Conservation (phyloP, 768 basidiomycete genomes). For the Leccinum subtestaceum region DNA sequence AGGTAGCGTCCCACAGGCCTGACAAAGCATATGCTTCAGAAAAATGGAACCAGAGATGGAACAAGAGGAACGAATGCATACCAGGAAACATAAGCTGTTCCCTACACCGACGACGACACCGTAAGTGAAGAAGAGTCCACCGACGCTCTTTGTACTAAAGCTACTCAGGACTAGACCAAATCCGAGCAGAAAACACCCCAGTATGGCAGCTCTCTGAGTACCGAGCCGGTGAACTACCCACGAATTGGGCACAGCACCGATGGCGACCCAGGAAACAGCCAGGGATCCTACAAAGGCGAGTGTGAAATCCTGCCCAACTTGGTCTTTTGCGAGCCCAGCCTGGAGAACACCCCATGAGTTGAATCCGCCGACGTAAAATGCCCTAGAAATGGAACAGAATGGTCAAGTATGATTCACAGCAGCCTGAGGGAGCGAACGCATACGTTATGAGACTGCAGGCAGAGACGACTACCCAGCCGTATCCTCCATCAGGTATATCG, state of each 20-base stretch:
- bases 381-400: slow-evolving; percentile 10
- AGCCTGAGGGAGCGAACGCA: background rate
- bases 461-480: slow-evolving; percentile 34
- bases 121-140: slow-evolving; percentile 24
- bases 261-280: slow-evolving; percentile 27
- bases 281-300: slow-evolving; percentile 35
- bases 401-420: background rate
- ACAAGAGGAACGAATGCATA: slow-evolving; percentile 6
- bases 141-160: slow-evolving; percentile 16
- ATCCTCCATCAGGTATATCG: slow-evolving; percentile 31
- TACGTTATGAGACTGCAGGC: slow-evolving; percentile 30
- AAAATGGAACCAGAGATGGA: background rate
- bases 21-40: background rate
- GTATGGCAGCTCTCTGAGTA: slow-evolving; percentile 24
- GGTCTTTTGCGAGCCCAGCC: slow-evolving; percentile 27
- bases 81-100: slow-evolving; percentile 27
- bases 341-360: slow-evolving; percentile 35
- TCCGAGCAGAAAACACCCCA: slow-evolving; percentile 30
- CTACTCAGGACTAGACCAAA: slow-evolving; percentile 20
- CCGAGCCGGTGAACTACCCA: slow-evolving; percentile 32
- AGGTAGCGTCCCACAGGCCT: slow-evolving; percentile 31
- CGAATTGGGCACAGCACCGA: slow-evolving; percentile 28
- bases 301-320: slow-evolving; percentile 24
- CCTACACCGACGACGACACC: slow-evolving; percentile 31
- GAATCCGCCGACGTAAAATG: slow-evolving; percentile 26